Base-by-base conservation (phyloP, 2,329 filamentous ascomycete species). In the Fonsecaea multimorphosa region DNA sequence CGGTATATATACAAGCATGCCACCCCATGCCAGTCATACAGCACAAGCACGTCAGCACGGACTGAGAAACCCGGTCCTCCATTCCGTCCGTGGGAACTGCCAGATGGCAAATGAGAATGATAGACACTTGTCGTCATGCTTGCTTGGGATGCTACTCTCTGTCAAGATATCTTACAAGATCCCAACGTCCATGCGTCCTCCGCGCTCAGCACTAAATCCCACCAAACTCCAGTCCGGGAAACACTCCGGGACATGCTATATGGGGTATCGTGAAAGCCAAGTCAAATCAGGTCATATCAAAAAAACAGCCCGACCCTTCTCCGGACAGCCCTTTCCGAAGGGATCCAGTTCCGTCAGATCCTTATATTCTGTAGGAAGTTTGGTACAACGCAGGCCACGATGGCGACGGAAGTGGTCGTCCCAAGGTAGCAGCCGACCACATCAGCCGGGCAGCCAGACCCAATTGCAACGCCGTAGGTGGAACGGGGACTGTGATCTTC, bases 231-330 rank as follows among this genome's bases (percentile, higher is more conserved):
- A 24, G 9, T 11, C 44, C 1, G 22, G 22, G 4, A 49, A 49
- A 27, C 19, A 40, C 34, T 27, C 32, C 19, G 19, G 4, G 22
- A 38, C n/a, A 40, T 22, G 36, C 56, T 59, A 51, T 46, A 51
- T 46, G 36, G 44, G 56, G 44, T 46, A 59, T 59, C 44, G n/a
- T 46, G 19, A 61, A 49, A 34, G 22, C 19, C 19, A 27, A 49
- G 22, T 24, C 8, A 49, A 49, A 49, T 40, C 38, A 49, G 11
- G 12, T 52, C 46, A 29, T 44, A n/a, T 46, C 36, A 55, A 44
- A 19, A 29, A 24, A n/a, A 14, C 29, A 31, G 8, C 54, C 29
- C 22, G 16, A 11, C 5, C 22, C 5, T 5, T 12, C 2, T 3
- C 7, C 3, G 2, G 12, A 24, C 22, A 7, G 6, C 8, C 19